Percentiles rank a stretch among this genome's conserved stretches.
Evolutionary conservation across 768 basidiomycete genomes (phyloP).

Genomic region (Lactarius vividus): DNA sequence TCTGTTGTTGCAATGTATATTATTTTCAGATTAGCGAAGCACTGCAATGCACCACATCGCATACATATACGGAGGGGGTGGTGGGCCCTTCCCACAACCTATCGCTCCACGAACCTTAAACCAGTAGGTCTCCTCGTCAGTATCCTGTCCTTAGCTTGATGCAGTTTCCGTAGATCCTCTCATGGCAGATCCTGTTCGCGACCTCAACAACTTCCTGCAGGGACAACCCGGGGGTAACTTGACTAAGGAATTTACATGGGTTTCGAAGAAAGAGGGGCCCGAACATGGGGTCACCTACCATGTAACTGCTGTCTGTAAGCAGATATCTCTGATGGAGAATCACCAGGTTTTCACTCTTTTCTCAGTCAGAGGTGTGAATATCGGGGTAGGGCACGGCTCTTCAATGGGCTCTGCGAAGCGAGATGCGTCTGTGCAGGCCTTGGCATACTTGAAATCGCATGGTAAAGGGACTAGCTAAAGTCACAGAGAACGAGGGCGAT

Average conservation of each 20-base stretch:
- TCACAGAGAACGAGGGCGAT: neutral
- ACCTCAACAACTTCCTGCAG: conserved; percentile 27
- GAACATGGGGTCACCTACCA: conserved; percentile 5
- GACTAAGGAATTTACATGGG: conserved; percentile 16
- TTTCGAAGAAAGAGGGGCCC: conserved; percentile 7
- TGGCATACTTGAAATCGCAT: conserved; percentile 13
- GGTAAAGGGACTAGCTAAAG: conserved; percentile 6
- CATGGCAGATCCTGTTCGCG: conserved; percentile 24
- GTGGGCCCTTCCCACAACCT: neutral
- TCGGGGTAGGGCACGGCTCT: conserved; percentile 20
- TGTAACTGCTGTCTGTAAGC: conserved; percentile 20
- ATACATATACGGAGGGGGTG: neutral
- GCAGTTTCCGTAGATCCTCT: neutral
- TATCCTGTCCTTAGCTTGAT: neutral
- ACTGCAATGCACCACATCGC: too few species aligned
- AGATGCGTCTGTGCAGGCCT: conserved; percentile 19
- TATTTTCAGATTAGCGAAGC: too few species aligned
- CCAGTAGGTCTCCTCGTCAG: neutral
- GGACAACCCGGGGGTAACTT: conserved; percentile 1
- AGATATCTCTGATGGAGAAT: neutral
- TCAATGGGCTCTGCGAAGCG: conserved; percentile 18
- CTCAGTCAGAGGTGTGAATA: conserved; percentile 19
- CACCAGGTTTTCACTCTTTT: neutral
- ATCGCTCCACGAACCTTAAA: neutral
- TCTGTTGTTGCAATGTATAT: too few species aligned